Evolutionary conservation across 495 filamentous ascomycete genomes (phyloP).

Genomic region (Daldinia caldariorum): DNA sequence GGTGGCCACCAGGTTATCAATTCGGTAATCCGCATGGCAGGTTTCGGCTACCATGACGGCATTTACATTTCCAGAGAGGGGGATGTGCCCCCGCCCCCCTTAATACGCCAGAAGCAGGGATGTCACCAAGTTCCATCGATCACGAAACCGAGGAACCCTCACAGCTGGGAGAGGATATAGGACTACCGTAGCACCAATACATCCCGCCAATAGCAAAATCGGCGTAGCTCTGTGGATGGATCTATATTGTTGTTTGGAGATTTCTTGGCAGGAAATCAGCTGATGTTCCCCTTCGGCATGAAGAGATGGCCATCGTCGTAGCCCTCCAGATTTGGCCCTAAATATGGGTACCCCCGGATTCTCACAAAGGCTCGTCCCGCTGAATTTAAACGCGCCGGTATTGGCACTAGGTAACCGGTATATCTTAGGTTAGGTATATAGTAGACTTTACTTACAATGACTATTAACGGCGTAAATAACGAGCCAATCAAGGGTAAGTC

Average conservation of each 20-base stretch:
- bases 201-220: conserved; percentile 15
- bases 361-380: conserved; percentile 1
- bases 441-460: conserved; percentile 15
- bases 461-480: conserved; percentile 23
- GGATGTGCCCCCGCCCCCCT: not conserved
- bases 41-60: not conserved
- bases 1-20: not conserved
- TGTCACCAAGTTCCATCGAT: not conserved
- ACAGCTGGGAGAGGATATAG: not conserved
- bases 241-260: conserved; percentile 8
- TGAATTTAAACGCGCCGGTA: not conserved
- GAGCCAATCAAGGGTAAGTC: conserved; percentile 41
- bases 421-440: no score
- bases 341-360: conserved; percentile 20
- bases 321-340: conserved; percentile 4
- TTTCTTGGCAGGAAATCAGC: conserved; percentile 16
- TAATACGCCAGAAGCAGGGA: not conserved
- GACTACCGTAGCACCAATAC: conserved; percentile 19
- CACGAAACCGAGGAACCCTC: not conserved
- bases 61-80: not conserved
- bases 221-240: conserved; percentile 9
- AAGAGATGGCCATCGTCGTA: not conserved
- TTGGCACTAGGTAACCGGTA: no score
- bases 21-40: not conserved
- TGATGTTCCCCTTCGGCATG: conserved; percentile 21